Evolutionary conservation across 345 rosid species (phyloP), one percentile per base, ranked within the genome.

Genomic region (Excoecaria cochinchinensis): DNA sequence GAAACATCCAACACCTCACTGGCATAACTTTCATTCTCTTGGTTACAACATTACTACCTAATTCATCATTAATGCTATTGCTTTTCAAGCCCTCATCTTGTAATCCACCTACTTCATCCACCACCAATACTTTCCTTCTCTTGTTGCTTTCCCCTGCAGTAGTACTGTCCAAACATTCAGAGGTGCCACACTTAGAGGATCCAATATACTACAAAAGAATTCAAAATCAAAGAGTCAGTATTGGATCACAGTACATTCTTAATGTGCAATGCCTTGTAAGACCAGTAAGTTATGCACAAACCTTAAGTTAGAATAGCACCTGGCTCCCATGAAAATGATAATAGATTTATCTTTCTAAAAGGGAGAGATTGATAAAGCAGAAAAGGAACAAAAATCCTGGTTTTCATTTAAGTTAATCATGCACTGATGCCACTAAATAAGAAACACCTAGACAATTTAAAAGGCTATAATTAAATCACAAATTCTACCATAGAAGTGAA

Each of bases 121-220:
- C 70, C 76, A 75, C 70, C 76, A 75, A 76, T 66, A 84, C 58
- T 80, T 89, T 94, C 80, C 82, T 89, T 82, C 84, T 90, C 86
- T 90, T 90, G 14, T 76, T 17, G 59, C 70, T 79, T 42, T 36
- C 67, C 72, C 47, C 78, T 64, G 51, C 72, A 75, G 79, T 71
- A 48, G 79, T 76, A 73, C 65, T 79, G 51, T 82, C 82, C 11
- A 47, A 31, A 81, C 71, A 68, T 68, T 66, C 75, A 42, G 76
- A 50, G 52, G 63, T 75, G 22, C 77, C 86, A 79, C 69, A 67
- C 51, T 65, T 66, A 47, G 22, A 48, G 72, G 83, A 69, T 44
- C 77, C 82, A 69, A 83, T 22, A 75, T 73, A 85, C 94, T 90
- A 81, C 83, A 82, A 61, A 50, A 74, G 25, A 21, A 51, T 55